These are phyloP conservation scores for Neonectria magnoliae DNA, from an alignment of 2,329 filamentous ascomycete species.

Conservation along the genomic window DNA sequence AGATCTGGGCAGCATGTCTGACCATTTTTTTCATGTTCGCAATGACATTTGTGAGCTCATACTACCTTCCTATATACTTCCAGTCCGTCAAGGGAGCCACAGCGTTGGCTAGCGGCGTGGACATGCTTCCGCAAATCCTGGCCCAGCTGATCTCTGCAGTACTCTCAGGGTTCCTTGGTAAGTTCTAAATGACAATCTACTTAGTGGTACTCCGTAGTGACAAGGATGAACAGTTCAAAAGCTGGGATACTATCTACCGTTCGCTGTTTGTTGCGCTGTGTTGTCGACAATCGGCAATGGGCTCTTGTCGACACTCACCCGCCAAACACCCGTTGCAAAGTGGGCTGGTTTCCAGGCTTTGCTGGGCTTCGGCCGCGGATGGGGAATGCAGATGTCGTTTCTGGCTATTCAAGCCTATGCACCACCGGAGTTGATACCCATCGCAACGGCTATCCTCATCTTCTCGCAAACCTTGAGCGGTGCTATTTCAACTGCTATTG, in stretches of 20 bases:
- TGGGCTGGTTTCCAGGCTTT: constrained; percentile 58
- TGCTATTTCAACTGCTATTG: constrained; percentile 57
- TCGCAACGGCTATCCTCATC: constrained; percentile 42
- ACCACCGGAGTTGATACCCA: constrained; percentile 34
- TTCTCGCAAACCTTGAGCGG: constrained; percentile 49
- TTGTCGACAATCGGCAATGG: constrained; percentile 49
- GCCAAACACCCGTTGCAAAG: constrained; percentile 46
- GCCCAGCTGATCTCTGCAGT: constrained; percentile 39
- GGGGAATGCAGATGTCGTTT: constrained; percentile 54
- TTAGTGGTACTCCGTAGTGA: constrained; percentile 16
- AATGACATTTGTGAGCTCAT: constrained; percentile 56
- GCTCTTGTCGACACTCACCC: constrained; percentile 53
- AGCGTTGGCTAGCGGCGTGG: constrained; percentile 42
- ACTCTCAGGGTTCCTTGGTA: constrained; percentile 36
- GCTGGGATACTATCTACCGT: constrained; percentile 56
- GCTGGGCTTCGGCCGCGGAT: constrained; percentile 56
- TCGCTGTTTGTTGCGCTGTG: constrained; percentile 49
- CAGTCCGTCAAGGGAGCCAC: constrained; percentile 54
- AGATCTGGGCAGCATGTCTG: constrained; percentile 54
- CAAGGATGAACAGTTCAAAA: constrained; percentile 31
- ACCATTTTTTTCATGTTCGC: constrained; percentile 56
- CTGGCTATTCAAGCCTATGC: constrained; percentile 45
- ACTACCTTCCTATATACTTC: constrained; percentile 63
- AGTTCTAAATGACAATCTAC: background rate
- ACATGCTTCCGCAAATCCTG: constrained; percentile 44